Evolutionary conservation across 129 eudicot genomes (phyloP), one percentile per base, ranked within the genome.

Genomic region (Cynara cardunculus): DNA sequence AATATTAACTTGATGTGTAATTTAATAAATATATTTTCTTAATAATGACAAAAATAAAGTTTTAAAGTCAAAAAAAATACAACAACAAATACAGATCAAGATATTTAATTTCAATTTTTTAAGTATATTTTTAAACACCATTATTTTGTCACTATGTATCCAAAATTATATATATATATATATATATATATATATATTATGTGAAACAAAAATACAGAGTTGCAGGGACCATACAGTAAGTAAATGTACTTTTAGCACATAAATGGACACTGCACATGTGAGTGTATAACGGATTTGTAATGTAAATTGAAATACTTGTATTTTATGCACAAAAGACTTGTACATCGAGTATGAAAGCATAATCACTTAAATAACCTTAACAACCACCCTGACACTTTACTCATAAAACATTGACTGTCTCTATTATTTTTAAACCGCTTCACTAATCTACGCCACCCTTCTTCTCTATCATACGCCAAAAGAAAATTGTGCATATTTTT

Each of bases 381-480:
- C 92, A 65, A 85, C 89, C 74, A 44, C 39, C 79, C 94, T 89
- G 91, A 89, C 94, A 88, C 78, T 83, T 73, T 61, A 82, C 86
- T 61, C 86, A 82, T 78, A 18, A 61, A 69, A 68, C 75, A 76
- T 71, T 81, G 87, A 92, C 92, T 72, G 73, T 84, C 86, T 82
- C 72, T 81, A 83, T 75, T 88, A 9, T 71, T 74, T 85, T 82
- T 78, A 85, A 83, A 76, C 90, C 71, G 81, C 53, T 37, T 70
- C 46, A 30, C 89, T 87, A 90, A 79, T 68, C 5, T 87, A 75
- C 90, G 89, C 93, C 30, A 1, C 44, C 37, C 27, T 25, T 53
- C 69, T 18, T 46, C 65, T 75, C 89, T 87, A 87, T 71, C 68
- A 18, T 88, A 73, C 84, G 80, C 88, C 64, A n/a, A n/a, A n/a